phyloP scores from a whole-genome alignment of 352 stramenopile genomes.

The Globisporangium viniferum region DNA sequence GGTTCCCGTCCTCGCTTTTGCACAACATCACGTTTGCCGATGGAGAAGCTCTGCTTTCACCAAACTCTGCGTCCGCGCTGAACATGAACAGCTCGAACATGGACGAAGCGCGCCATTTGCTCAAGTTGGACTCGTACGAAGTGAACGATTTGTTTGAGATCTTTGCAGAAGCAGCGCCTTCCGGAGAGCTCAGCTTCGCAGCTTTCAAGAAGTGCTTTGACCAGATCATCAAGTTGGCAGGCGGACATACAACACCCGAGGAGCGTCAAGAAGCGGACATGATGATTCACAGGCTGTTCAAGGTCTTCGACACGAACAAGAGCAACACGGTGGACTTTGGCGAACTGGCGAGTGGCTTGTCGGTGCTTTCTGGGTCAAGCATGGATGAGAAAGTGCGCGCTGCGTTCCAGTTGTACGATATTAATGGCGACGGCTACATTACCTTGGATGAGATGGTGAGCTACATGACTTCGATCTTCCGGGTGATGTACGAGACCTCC shows the following conservation, averaged over 20 bases:
- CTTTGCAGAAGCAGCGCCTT: conserved; percentile 79
- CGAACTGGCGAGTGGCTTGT: conserved; percentile 81
- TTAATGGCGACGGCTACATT: conserved; percentile 84
- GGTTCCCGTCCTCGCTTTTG: conserved; percentile 41
- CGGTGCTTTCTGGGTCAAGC: conserved; percentile 76
- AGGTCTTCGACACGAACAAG: conserved; percentile 81
- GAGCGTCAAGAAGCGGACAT: conserved; percentile 73
- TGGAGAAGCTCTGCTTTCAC: conserved; percentile 41
- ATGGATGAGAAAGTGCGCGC: conserved; percentile 87
- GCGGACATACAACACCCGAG: conserved; percentile 58
- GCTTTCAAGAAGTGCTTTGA: conserved; percentile 89
- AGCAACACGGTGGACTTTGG: conserved; percentile 86
- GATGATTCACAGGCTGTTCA: conserved; percentile 83
- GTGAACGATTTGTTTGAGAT: conserved; percentile 88
- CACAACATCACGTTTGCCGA: conserved; percentile 34
- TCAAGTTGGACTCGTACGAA: conserved; percentile 84
- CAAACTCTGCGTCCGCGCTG: conserved; percentile 38
- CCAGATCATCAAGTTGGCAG: conserved; percentile 81
- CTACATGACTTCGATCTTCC: conserved; percentile 89
- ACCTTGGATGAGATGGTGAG: conserved; percentile 84
- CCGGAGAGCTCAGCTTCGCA: conserved; percentile 69
- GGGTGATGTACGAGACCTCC: conserved; percentile 88
- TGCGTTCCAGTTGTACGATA: conserved; percentile 84
- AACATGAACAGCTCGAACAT: conserved; percentile 78
- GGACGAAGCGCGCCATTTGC: conserved; percentile 65